Evolutionary conservation across 164 flowering plant species (phyloP), one percentile per base, ranked within the genome.

Genomic region (Tetrastigma voinierianum): DNA sequence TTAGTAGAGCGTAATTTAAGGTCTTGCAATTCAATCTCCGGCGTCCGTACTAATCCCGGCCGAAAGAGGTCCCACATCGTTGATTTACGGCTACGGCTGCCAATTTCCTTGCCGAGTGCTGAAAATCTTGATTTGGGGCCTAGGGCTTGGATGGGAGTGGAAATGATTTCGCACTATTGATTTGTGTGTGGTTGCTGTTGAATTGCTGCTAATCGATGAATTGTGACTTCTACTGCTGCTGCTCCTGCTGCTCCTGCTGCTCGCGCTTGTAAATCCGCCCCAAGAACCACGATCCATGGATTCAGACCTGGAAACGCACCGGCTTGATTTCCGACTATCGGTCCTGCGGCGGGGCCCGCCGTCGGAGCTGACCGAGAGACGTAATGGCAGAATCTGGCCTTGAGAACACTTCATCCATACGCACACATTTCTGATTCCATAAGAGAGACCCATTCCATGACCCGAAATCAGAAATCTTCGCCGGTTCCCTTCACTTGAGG

Each of bases 321-420:
- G 49, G 71, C 53, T 67, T 0, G 45, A 55, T 32, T 46, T 40
- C 43, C 52, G 64, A 61, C 15, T 24, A 16, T 58, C 57, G 59
- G 24, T 10, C 1, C 20, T 46, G 44, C 18, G 40, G 16, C 23
- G 19, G 45, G 46, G 51, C 7, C 82, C 80, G 51, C 15, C 68
- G 2, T 82, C 88, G 1, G 86, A 84, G 65, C 82, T 77, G 11
- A 81, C 70, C 0, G 97, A 89, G 61, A 74, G 83, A 15, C 93
- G 86, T n/a, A 84, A 55, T 0, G 97, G 97, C 14, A 89, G 82
- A 14, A 91, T 81, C 75, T 84, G 88, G 32, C 97, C 97, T 46
- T 75, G 69, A 65, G 79, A 91, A 89, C 11, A 91, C 82, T 15
- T 89, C 93, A 57, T 91, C 97, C 0, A 93, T 95, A n/a, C 0